Conservation (phyloP, 2,329 filamentous ascomycete species). For the Scedosporium apiospermum region DNA sequence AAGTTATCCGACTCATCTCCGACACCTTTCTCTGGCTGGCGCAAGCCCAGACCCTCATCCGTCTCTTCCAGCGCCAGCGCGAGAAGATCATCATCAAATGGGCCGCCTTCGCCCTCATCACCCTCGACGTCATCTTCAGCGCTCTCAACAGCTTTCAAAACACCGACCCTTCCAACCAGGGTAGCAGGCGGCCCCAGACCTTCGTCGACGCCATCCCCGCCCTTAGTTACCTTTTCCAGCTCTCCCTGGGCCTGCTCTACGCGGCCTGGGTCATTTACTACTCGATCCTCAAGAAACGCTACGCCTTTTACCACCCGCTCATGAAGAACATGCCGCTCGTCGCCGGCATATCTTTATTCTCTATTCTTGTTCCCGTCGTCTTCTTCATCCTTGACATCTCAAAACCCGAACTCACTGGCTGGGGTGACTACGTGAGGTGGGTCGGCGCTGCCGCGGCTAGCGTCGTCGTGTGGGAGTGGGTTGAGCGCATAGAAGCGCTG, state of each 20-base stretch:
- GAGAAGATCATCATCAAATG: slow-evolving; percentile 99
- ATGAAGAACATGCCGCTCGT: slow-evolving; percentile 86
- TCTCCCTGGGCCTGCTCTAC: slow-evolving; percentile 78
- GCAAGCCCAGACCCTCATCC: slow-evolving; percentile 92
- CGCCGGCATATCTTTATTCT: slow-evolving; percentile 65
- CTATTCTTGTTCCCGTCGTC: slow-evolving; percentile 81
- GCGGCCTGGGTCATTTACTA: slow-evolving; percentile 94
- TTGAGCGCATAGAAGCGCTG: slow-evolving; percentile 84
- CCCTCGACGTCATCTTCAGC: slow-evolving; percentile 83
- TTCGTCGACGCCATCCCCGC: slow-evolving; percentile 89
- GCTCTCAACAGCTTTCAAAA: slow-evolving; percentile 78
- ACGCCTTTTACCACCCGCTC: slow-evolving; percentile 80
- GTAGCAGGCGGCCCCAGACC: slow-evolving; percentile 49
- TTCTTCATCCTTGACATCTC: slow-evolving; percentile 91
- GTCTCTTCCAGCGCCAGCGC: slow-evolving; percentile 88
- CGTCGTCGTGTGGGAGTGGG: slow-evolving; percentile 98
- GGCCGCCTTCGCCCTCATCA: slow-evolving; percentile 90
- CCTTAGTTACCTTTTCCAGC: slow-evolving; percentile 80
- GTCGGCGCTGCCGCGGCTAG: slow-evolving; percentile 90
- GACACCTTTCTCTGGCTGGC: slow-evolving; percentile 96
- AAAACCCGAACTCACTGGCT: slow-evolving; percentile 74
- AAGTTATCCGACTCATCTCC: slow-evolving; percentile 84
- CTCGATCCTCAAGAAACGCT: slow-evolving; percentile 80
- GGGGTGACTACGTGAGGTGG: slow-evolving; percentile 94
- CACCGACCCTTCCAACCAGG: slow-evolving; percentile 37